These are phyloP conservation scores for Pichia deserticola DNA, from an alignment of 805 yeast genomes.

Conservation along the genomic window DNA sequence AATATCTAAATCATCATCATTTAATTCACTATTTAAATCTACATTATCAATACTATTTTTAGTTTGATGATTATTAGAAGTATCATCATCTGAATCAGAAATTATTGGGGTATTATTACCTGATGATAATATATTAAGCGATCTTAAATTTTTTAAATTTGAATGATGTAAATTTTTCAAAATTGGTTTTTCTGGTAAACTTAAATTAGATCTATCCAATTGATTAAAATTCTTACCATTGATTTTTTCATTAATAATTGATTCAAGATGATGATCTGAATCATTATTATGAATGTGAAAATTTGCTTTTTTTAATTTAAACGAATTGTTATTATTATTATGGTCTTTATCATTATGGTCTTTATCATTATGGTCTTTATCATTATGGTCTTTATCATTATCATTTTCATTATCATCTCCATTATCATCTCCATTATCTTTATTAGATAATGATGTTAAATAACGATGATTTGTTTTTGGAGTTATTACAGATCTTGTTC, in stretches of 20 bases:
- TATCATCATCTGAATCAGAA: conserved; percentile 11
- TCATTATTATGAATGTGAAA: background rate
- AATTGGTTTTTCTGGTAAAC: too few species aligned
- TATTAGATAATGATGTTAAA: background rate
- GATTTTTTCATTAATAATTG: background rate
- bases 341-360: background rate
- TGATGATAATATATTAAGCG: conserved; percentile 3
- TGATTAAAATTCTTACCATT: background rate
- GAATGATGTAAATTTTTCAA: background rate
- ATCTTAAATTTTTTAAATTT: background rate
- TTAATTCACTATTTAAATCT: background rate
- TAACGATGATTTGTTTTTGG: conserved; percentile 12
- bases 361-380: background rate
- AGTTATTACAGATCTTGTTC: conserved; percentile 44
- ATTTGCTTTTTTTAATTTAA: background rate
- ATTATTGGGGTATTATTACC: conserved; percentile 10
- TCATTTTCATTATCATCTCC: background rate
- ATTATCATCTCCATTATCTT: background rate
- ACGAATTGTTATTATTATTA: background rate
- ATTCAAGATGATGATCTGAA: background rate
- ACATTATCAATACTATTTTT: background rate
- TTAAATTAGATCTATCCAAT: too few species aligned
- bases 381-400: background rate
- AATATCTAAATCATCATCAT: background rate
- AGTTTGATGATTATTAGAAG: background rate